Evolutionary conservation across 2,329 filamentous ascomycete genomes (phyloP), one percentile per base, ranked within the genome.

Genomic region (Chaetomiaceae sp.): DNA sequence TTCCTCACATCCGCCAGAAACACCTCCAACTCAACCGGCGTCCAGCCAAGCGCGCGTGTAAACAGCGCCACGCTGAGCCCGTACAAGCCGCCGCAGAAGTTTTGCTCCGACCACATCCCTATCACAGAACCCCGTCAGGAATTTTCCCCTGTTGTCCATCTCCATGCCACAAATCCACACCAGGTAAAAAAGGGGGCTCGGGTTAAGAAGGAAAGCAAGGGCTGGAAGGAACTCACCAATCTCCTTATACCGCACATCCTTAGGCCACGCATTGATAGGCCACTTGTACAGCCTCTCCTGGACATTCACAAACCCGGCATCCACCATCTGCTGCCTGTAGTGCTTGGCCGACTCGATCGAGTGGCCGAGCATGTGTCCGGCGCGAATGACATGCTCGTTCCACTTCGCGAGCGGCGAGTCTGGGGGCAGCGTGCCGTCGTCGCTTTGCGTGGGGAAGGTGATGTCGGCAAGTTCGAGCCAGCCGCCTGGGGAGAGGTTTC

Each of bases 61-160:
- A 67, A 48, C 7, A 64, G 54, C 5, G 62, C 61, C 56, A 63
- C 60, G 11, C 61, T 66, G 12, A 66, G 61, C 15, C 61, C 65
- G 22, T 63, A 58, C 33, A 67, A 31, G n/a, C 63, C 65, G 8
- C 60, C 59, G 37, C 58, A 53, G n/a, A 66, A 63, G 48, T 67
- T 68, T 6, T 59, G 61, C 61, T 65, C 60, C 22, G 64, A 59
- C 65, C 64, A 67, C 20, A 57, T 51, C 8, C 66, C 59, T 42
- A 50, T 37, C 12, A 3, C 36, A 15, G 15, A 8, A 47, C 36
- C 25, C 45, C 47, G 22, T 46, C 34, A 42, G 27, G n/a, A n/a
- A n/a, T n/a, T n/a, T n/a, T n/a, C n/a, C n/a, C n/a, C n/a, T n/a
- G n/a, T n/a, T n/a, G n/a, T n/a, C n/a, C n/a, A n/a, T n/a, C n/a